These are phyloP conservation scores for Cyberlindnera nakhonratchasimensis DNA, from an alignment of 805 yeast species.

Conservation along the genomic window DNA sequence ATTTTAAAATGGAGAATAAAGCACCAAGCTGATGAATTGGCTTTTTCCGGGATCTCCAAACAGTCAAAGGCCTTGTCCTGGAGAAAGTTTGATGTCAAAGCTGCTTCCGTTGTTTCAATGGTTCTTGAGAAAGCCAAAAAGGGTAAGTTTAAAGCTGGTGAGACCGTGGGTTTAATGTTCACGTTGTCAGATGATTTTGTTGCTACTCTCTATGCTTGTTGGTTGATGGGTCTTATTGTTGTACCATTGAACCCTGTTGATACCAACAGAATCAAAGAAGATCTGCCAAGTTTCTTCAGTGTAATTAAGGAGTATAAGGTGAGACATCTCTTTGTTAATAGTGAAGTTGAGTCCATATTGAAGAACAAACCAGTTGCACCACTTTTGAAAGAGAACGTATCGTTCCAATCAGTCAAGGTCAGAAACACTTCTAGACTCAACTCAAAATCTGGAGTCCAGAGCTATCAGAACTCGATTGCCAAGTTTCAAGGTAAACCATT, in stretches of 20 bases:
- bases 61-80: constrained; percentile 58
- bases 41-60: constrained; percentile 49
- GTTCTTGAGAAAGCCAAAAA: constrained; percentile 72
- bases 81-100: constrained; percentile 75
- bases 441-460: constrained; percentile 24
- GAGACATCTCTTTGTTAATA: constrained; percentile 69
- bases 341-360: constrained; percentile 65
- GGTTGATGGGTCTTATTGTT: constrained; percentile 74
- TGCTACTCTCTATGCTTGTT: constrained; percentile 81
- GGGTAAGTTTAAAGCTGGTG: constrained; percentile 61
- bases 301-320: constrained; percentile 71
- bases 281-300: constrained; percentile 59
- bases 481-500: constrained; percentile 19
- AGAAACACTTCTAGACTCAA: constrained; percentile 66
- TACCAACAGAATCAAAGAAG: constrained; percentile 64
- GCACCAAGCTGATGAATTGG: constrained; percentile 74
- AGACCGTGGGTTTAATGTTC: constrained; percentile 74
- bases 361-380: constrained; percentile 65
- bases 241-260: constrained; percentile 75
- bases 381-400: constrained; percentile 45
- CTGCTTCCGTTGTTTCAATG: constrained; percentile 71
- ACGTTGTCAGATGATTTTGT: constrained; percentile 84
- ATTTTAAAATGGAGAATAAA: constrained; percentile 75
- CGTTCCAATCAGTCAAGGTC: constrained; percentile 44
- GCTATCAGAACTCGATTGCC: constrained; percentile 17